phyloP scores from a whole-genome alignment of 257 asterid species.

The Lantana camara region DNA sequence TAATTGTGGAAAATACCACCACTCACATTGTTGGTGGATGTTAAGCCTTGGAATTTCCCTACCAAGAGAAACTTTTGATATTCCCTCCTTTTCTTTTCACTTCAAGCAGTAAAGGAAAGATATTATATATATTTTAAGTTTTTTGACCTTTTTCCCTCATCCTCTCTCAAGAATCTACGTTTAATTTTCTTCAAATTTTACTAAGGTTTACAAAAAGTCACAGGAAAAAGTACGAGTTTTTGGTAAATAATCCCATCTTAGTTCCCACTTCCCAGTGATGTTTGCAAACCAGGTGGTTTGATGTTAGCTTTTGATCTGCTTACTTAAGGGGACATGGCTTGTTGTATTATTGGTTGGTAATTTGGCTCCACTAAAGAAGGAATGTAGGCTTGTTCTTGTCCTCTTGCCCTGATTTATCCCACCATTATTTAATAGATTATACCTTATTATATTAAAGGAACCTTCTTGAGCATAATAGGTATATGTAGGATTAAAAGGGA shows the following conservation, averaged over 20 bases:
- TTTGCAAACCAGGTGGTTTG: neutral
- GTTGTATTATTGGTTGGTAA: slow-evolving; percentile 12
- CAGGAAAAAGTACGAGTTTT: neutral
- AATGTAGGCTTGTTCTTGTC: slow-evolving; percentile 23
- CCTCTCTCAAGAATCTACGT: no score
- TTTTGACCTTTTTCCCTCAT: no score
- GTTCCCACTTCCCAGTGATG: neutral
- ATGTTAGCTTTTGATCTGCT: neutral
- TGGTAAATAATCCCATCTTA: neutral
- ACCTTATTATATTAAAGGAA: neutral
- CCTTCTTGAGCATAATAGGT: neutral
- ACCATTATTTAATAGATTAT: neutral
- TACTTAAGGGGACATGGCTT: slow-evolving; percentile 15
- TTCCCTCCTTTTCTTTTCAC: slow-evolving; percentile 9
- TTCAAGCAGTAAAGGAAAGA: no score
- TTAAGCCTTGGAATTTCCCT: slow-evolving; percentile 42
- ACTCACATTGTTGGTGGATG: slow-evolving; percentile 54
- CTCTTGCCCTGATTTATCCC: neutral
- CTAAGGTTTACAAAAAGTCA: no score
- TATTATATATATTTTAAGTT: no score
- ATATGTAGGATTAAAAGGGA: no score
- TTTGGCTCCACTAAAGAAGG: slow-evolving; percentile 23
- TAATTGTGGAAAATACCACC: slow-evolving; percentile 34
- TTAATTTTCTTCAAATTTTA: neutral
- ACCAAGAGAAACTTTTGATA: slow-evolving; percentile 35